Base-by-base conservation (phyloP, 2,329 filamentous ascomycete genomes). In the Paecilomyces dactylethromorphus region DNA sequence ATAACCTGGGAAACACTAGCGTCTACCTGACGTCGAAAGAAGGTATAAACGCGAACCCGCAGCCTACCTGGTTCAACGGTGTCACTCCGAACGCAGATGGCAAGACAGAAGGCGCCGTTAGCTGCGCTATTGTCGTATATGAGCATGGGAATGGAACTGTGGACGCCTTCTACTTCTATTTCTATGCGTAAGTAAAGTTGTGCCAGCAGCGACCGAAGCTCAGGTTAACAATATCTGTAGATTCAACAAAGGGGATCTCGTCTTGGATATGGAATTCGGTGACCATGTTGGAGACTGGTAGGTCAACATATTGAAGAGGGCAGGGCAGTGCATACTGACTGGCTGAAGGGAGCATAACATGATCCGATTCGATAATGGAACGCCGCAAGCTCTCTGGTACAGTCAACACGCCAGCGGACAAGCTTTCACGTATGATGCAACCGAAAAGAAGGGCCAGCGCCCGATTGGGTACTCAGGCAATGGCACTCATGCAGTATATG, bases 401-500 rank as follows among this genome's bases (percentile, higher is more conserved):
- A 84, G 80, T 56, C 86, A 88, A 66, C 87, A 89, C 68, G 71
- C 77, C 31, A 78, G 80, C 61, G 87, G 87, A 3, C 77, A 88
- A 69, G 86, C 86, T 1, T 88, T 88, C 69, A 79, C 76, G 2
- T 89, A 86, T 66, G 63, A 72, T 3, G 76, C 79, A 1, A 75
- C 83, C 1, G 79, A 86, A 61, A 85, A 87, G 65, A 69, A 75
- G 52, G 80, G 78, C 2, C 66, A 74, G 1, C 74, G 85, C 59
- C 85, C 86, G 1, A 72, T 87, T 31, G 75, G 76, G 24, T 89
- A 85, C 69, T 81, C 80, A 1, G 81, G 82, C 0, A 82, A 83
- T 54, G 87, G 86, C 8, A 82, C 81, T 0, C 87, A 89, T 69
- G 87, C 86, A 8, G 84, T 84, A 65, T 89, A 88, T 68, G 84